Evolutionary conservation across 345 rosid species (phyloP).

Genomic region (Pistacia atlantica): DNA sequence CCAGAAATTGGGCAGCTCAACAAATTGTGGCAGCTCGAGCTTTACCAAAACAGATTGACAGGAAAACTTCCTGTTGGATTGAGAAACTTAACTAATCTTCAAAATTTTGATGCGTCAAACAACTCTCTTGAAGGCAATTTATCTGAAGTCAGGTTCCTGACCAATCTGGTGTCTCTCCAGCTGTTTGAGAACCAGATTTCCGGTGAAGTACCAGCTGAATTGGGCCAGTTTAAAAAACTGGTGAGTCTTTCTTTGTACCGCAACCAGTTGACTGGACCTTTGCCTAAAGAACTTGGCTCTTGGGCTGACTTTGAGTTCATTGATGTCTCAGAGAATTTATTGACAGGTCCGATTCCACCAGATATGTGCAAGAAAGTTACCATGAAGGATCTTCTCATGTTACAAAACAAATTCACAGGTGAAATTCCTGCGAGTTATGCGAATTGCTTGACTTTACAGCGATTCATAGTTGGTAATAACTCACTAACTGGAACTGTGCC

Average conservation of each 20-base stretch:
- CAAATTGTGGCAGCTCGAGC: too few relatives aligned
- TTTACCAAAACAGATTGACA: slow-evolving; percentile 38
- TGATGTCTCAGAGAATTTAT: slow-evolving; percentile 76
- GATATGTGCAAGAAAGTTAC: slow-evolving; percentile 83
- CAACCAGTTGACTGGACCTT: slow-evolving; percentile 58
- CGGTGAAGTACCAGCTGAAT: too few relatives aligned
- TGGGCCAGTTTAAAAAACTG: slow-evolving; percentile 52
- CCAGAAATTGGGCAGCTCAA: too few relatives aligned
- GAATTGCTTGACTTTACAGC: slow-evolving; percentile 50
- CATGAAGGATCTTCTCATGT: slow-evolving; percentile 63
- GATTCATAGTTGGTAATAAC: slow-evolving; percentile 79
- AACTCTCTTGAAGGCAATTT: too few relatives aligned
- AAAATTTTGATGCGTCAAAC: too few relatives aligned
- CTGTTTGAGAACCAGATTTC: not conserved
- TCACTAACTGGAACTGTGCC: slow-evolving; percentile 76
- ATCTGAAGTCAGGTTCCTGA: too few relatives aligned
- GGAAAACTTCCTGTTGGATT: slow-evolving; percentile 70
- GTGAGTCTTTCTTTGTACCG: slow-evolving; percentile 70
- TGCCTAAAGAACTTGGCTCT: slow-evolving; percentile 54
- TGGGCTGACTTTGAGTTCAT: slow-evolving; percentile 68
- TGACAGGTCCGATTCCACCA: slow-evolving; percentile 76
- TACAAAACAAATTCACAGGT: slow-evolving; percentile 79
- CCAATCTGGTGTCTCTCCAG: too few relatives aligned
- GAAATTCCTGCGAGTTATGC: slow-evolving; percentile 70
- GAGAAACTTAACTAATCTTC: too few relatives aligned